Percentiles rank a stretch among this genome's conserved stretches.
Conservation (phyloP, 345 rosid genomes). For the Hibiscus mutabilis region DNA sequence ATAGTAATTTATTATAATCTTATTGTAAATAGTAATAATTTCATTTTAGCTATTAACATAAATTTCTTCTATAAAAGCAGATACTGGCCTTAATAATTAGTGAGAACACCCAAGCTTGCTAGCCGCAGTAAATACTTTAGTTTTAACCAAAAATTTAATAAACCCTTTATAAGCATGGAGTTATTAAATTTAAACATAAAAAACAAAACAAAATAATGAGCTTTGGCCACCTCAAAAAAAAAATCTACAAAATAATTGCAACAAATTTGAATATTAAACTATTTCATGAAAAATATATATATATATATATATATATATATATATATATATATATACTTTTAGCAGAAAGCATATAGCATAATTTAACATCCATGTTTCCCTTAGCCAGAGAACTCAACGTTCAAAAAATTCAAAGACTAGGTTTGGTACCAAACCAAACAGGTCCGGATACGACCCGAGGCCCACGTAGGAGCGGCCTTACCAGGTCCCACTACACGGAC, state of each 20-base stretch:
- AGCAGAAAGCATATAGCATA: neutral
- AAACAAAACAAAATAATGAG: neutral
- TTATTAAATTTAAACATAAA: neutral
- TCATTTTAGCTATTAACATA: neutral
- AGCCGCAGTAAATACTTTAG: too few relatives aligned
- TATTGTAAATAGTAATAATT: neutral
- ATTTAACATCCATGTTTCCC: neutral
- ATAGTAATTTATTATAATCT: neutral
- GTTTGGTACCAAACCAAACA: slow-evolving; percentile 14
- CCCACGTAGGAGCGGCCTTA: slow-evolving; percentile 35
- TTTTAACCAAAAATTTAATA: too few relatives aligned
- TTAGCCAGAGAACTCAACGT: slow-evolving; percentile 8
- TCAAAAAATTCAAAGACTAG: slow-evolving; percentile 15
- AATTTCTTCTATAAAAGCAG: too few relatives aligned
- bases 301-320: too few relatives aligned
- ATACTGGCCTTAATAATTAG: too few relatives aligned
- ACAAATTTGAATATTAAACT: neutral
- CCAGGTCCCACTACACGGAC: slow-evolving; percentile 42
- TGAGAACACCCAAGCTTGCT: too few relatives aligned
- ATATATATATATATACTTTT: too few relatives aligned
- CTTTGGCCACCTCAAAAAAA: neutral
- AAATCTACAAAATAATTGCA: neutral
- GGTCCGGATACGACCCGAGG: slow-evolving; percentile 21
- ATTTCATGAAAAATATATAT: neutral
- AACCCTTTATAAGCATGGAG: neutral